Base-by-base conservation (phyloP, 257 asterid genomes). In the Ligustrum vulgare region DNA sequence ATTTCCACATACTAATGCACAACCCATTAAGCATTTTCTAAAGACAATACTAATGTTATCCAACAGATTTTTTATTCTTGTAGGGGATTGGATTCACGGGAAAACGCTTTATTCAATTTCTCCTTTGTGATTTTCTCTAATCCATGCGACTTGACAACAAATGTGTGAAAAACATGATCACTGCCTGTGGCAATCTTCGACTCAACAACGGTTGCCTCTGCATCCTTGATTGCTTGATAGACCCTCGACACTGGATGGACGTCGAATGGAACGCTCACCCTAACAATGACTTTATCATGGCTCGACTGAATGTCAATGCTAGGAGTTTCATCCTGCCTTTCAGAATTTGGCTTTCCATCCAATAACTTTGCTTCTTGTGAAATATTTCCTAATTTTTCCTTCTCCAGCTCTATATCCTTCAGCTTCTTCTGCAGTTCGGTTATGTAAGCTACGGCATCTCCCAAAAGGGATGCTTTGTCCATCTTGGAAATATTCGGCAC, bases 391-490 rank as follows among this genome's bases (percentile, higher is more conserved):
- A 76, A 16, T 12, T 41, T 82, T 22, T 81, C 97, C 83, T 72
- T 84, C 67, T 88, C 91, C 3, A 84, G 56, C 71, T 94, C 98
- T 91, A 94, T 70, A 73, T 87, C 91, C 79, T 82, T 84, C 18
- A 92, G 84, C 84, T 91, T 92, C 83, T 87, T 92, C 80, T 94
- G 98, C 64, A 94, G 93, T 76, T 94, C 98, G 3, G 97, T 91
- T 69, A 94, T 92, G 91, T 94, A 89, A 66, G 98, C 92, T 77
- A 94, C 91, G 51, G 98, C 96, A 67, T 91, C 98, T 63, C 98
- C 98, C 74, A 94, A 75, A 10, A 94, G 93, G 36, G 98, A 94
- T 60, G 98, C 98, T 86, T 92, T 92, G 78, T 94, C 98, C 98
- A 92, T 92, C 78, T 94, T 92, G 36, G 98, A 90, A 45, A 94